Evolutionary conservation across 352 stramenopile genomes (phyloP).

Genomic region (Pythium brassicae): DNA sequence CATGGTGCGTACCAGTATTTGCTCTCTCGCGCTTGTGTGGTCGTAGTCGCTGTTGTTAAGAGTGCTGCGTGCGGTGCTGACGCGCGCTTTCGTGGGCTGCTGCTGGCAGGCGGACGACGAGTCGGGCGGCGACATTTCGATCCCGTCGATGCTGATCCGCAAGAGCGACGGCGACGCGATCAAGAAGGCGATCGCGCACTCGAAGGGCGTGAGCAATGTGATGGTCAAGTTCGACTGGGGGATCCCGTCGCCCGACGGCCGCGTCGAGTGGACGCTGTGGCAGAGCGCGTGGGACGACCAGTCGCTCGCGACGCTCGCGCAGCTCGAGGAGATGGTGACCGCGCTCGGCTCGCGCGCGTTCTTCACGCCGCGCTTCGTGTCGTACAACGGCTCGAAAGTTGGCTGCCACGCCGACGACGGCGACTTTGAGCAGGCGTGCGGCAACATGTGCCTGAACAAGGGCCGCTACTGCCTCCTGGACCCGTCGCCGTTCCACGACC

Average conservation of each 20-base stretch:
- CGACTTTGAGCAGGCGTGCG: slow-evolving; percentile 74
- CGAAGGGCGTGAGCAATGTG: slow-evolving; percentile 87
- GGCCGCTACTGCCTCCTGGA: slow-evolving; percentile 96
- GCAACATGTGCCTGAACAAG: slow-evolving; percentile 97
- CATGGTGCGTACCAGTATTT: slow-evolving; percentile 36
- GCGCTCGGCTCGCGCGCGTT: slow-evolving; percentile 89
- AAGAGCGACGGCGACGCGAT: slow-evolving; percentile 94
- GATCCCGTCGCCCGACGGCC: slow-evolving; percentile 91
- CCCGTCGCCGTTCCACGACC: slow-evolving; percentile 92
- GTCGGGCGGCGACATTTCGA: slow-evolving; percentile 94
- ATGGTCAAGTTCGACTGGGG: slow-evolving; percentile 95
- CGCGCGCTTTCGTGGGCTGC: neutral
- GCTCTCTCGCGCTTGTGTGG: neutral
- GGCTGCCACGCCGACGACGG: slow-evolving; percentile 84
- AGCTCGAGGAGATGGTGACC: slow-evolving; percentile 77
- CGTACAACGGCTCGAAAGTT: slow-evolving; percentile 94
- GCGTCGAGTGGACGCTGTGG: slow-evolving; percentile 97
- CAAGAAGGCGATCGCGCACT: slow-evolving; percentile 84
- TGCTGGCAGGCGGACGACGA: slow-evolving; percentile 89
- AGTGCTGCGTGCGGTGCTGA: too few species aligned
- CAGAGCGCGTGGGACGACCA: slow-evolving; percentile 92
- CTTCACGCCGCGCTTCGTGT: slow-evolving; percentile 96
- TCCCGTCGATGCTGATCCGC: slow-evolving; percentile 94
- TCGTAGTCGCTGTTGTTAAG: too few species aligned
- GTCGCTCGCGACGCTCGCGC: slow-evolving; percentile 68